Base-by-base conservation (phyloP, 345 rosid species). In the Heritiera fomes region DNA sequence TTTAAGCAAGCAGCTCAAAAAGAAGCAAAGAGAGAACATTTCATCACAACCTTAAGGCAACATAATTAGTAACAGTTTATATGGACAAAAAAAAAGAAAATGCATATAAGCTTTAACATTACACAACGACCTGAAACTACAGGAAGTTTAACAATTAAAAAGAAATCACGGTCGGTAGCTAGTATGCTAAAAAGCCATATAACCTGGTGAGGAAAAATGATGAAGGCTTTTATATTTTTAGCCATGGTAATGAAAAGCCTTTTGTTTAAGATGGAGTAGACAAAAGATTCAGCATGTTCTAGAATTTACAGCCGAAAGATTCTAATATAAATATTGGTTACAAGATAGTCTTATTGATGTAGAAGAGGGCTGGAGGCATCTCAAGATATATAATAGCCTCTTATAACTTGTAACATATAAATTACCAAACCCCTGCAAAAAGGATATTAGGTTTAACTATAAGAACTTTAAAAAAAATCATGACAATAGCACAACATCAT, bases 381-480 rank as follows among this genome's bases (percentile, higher is more conserved):
- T 70, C 74, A 70, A 47, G 74, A 70, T 47, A 46, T 47, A 50
- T 23, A 23, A 70, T 49, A 7, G 41, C 74, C 74, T 47, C 58
- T 2, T 8, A 59, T 8, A 67, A 43, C 71, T 67, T 43, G 71
- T 34, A 68, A n/a, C 28, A 23, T 23, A 23, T 23, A 23, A 23
- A 23, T 23, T 23, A 23, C 28, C 28, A 23, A 23, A 23, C 28
- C 28, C 28, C 28, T 23, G 28, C 28, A 23, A 23, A 23, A 23
- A 23, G 28, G 28, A 23, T 23, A 23, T 23, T 23, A 23, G 28
- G 28, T 23, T 23, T 23, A 23, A 23, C 28, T 23, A 23, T 23
- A 23, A 23, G 28, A 23, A 23, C 28, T 23, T 23, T 23, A 23
- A 23, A 23, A 23, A 23, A 23, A 23, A 23, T 23, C 28, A 23